Base-by-base conservation (phyloP, 257 asterid species). In the Rehmannia glutinosa region DNA sequence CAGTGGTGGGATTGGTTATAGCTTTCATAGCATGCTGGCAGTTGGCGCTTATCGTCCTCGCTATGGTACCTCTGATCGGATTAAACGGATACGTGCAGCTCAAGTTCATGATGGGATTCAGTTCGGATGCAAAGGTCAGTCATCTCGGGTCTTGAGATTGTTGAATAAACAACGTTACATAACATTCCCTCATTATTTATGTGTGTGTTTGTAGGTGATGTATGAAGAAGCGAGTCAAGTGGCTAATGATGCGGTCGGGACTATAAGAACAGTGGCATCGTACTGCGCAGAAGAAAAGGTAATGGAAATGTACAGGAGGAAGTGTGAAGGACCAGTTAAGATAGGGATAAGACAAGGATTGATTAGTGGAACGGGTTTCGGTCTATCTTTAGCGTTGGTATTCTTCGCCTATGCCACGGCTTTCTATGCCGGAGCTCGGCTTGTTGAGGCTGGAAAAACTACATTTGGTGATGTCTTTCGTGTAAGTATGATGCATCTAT, bases 11-110 rank as follows among this genome's bases (percentile, higher is more conserved):
- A 43, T 38, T 92, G 70, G 84, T 63, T 32, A 82, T 89, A 39
- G 98, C 97, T 16, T 84, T 92, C 5, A 11, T 52, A 1, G 87
- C 97, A 39, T 71, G 87, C 72, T 90, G 97, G 97, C 87, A 87
- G 73, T 25, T 90, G 85, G 81, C 97, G 3, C 86, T 90, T 54
- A 84, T 90, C 19, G 84, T 90, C 50, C 83, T 90, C 28, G 89
- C 50, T 8, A 69, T 90, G 83, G 74, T 87, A 23, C 97, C 96
- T 43, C 66, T 88, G 32, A 81, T 90, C 17, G 96, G 77, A 30
- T 47, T 86, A 19, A 90, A 84, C 28, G 97, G 96, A 32, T 86
- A 50, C 25, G 78, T 86, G 46, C 87, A 86, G 59, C 58, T 87
- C 43, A 84, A 83, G 61, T 90, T 81, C 79, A 75, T 86, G 88